Evolutionary conservation across 1,284 basidiomycete species (phyloP).

Genomic region (Ganoderma boninense): DNA sequence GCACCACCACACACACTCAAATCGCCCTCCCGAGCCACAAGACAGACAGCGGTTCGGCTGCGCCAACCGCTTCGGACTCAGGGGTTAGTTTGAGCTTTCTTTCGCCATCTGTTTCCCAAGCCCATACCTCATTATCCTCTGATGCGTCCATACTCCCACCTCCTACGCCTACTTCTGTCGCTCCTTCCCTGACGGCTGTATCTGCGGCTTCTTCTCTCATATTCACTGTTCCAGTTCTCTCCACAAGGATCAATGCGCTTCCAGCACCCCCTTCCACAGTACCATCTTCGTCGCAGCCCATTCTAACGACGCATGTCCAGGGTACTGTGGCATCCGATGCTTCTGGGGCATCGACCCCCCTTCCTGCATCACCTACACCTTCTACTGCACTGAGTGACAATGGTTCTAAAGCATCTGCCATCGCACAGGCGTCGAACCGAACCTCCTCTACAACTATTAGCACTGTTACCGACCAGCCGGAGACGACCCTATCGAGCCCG

Average conservation of each 20-base stretch:
- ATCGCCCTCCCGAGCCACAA: slow-evolving; percentile 5
- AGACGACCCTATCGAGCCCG: slow-evolving; percentile 53
- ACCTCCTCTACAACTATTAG: slow-evolving; percentile 42
- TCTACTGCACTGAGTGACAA: slow-evolving; percentile 15
- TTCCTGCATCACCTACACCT: background rate
- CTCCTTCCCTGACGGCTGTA: slow-evolving; percentile 11
- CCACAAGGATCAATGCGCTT: background rate
- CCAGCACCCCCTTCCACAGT: slow-evolving; percentile 7
- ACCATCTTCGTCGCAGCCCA: slow-evolving; percentile 22
- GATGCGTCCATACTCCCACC: slow-evolving; percentile 25
- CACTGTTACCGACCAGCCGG: slow-evolving; percentile 53
- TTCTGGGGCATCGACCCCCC: background rate
- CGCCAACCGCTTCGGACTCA: slow-evolving; percentile 8
- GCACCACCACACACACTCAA: background rate
- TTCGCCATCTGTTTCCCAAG: slow-evolving; percentile 24
- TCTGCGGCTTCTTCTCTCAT: background rate
- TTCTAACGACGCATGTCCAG: slow-evolving; percentile 23
- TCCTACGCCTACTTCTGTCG: slow-evolving; percentile 12
- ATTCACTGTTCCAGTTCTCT: background rate
- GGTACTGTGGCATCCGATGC: slow-evolving; percentile 15
- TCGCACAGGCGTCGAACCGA: slow-evolving; percentile 32
- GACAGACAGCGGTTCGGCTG: background rate
- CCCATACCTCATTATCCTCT: slow-evolving; percentile 21
- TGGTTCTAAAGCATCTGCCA: slow-evolving; percentile 27
- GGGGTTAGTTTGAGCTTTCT: slow-evolving; percentile 31